These are phyloP conservation scores for Geranium rotundifolium DNA, from an alignment of 345 rosid species.

Conservation along the genomic window DNA sequence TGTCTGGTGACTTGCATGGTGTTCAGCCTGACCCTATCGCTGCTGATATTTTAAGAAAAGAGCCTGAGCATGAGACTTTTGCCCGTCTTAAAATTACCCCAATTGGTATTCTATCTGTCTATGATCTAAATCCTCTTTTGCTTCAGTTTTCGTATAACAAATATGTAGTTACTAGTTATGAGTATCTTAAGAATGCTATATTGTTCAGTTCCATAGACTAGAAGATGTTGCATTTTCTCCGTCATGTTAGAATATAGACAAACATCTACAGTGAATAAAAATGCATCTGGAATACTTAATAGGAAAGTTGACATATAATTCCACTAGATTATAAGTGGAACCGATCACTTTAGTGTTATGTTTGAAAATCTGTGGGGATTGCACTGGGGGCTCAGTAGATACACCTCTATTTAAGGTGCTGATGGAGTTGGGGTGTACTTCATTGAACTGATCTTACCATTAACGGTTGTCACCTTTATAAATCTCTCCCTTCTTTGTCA, in stretches of 20 bases:
- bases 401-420: too few species aligned
- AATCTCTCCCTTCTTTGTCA: too few species aligned
- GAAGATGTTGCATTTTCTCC: not conserved
- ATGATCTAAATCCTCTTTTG: not conserved
- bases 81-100: slow-evolving; percentile 72
- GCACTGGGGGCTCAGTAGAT: too few species aligned
- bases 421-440: too few species aligned
- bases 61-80: slow-evolving; percentile 95
- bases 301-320: too few species aligned
- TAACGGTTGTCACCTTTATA: too few species aligned
- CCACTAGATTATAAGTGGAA: too few species aligned
- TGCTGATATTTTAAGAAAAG: slow-evolving; percentile 95
- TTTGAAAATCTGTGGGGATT: too few species aligned
- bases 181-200: too few species aligned
- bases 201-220: not conserved
- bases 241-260: not conserved
- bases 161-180: not conserved
- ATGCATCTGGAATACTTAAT: not conserved
- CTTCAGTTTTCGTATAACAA: not conserved
- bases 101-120: slow-evolving; percentile 30
- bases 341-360: too few species aligned
- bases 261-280: not conserved
- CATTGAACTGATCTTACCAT: too few species aligned
- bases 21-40: slow-evolving; percentile 99
- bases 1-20: slow-evolving; percentile 92